Evolutionary conservation across 78 protist species (phyloP).

Genomic region (Bigelowiella natans): DNA sequence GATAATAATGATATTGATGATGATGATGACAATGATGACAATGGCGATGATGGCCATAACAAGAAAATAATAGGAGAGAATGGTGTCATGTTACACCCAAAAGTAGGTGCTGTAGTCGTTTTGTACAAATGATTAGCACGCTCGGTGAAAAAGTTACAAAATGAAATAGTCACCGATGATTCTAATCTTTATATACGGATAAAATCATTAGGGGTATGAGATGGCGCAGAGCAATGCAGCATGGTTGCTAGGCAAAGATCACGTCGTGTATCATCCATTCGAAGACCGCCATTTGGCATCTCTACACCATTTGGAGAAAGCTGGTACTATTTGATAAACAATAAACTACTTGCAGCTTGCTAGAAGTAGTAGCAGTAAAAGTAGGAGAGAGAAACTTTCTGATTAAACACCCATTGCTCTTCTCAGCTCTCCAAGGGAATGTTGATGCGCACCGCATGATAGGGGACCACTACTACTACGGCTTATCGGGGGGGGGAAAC

Average conservation of each 20-base stretch:
- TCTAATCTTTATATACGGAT: too few relatives aligned
- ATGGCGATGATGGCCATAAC: background rate
- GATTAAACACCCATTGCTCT: too few relatives aligned
- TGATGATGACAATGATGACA: background rate
- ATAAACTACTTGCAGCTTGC: background rate
- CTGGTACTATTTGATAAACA: background rate
- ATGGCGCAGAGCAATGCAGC: slow-evolving; percentile 66
- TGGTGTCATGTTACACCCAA: too few relatives aligned
- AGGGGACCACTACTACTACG: slow-evolving; percentile 75
- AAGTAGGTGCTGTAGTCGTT: too few relatives aligned
- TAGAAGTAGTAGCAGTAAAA: background rate
- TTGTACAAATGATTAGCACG: too few relatives aligned
- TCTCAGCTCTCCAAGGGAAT: slow-evolving; percentile 49
- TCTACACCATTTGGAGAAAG: background rate
- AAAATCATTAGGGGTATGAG: slow-evolving; percentile 63
- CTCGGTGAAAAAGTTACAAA: too few relatives aligned
- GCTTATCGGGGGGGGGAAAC: slow-evolving; percentile 9
- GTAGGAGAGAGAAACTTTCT: slow-evolving; percentile 2
- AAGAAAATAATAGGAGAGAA: too few relatives aligned
- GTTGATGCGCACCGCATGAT: slow-evolving; percentile 45
- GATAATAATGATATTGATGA: background rate
- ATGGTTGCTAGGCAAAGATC: slow-evolving; percentile 44
- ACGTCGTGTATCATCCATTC: background rate
- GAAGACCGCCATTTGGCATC: background rate
- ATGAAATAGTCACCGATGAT: too few relatives aligned